Base-by-base conservation (phyloP, 108 stramenopile genomes). In the Conticribra guillardii region DNA sequence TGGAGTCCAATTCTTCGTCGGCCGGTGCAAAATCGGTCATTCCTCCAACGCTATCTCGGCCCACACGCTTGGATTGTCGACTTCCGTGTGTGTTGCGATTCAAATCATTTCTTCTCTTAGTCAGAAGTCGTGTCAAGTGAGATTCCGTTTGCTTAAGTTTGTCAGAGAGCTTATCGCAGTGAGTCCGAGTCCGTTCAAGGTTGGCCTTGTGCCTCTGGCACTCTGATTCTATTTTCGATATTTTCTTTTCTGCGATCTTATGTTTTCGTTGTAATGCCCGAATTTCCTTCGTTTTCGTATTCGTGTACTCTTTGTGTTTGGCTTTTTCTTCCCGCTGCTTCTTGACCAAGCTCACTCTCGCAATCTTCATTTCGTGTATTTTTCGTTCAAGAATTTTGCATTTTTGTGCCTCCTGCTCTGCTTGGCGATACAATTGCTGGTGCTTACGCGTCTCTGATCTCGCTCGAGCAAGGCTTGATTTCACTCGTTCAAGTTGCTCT, bases 101-200 rank as follows among this genome's bases (percentile, higher is more conserved):
- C 50, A 60, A 48, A 49, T 50, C 91, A 79, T 62, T 58, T 19
- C 83, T 84, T 54, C 89, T 70, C 53, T 85, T 79, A 0, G 88
- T 49, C 1, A 89, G 67, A 41, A 91, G 79, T 37, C 83, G 80
- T 65, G 84, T 85, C 32, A 94, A 77, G 62, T 87, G 89, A 37
- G 81, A 54, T 61, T 94, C 90, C 16, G 90, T 91, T 60, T 89
- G 71, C 64, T 94, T 87, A 26, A 94, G 70, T 66, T 94, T 94
- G n/a, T 69, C 72, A 0, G 83, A 61, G 5, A 91, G 71, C 34
- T 91, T 88, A 23, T 78, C 57, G 44, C 74, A 73, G 55, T 83
- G 87, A 15, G 71, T 18, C 67, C 80, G 84, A 18, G 87, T 70
- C 29, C 86, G 84, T 15, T 89, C 86, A 3, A 91, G 71, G 21